Conservation (phyloP, 768 basidiomycete genomes). For the Tephrocybe sp. region DNA sequence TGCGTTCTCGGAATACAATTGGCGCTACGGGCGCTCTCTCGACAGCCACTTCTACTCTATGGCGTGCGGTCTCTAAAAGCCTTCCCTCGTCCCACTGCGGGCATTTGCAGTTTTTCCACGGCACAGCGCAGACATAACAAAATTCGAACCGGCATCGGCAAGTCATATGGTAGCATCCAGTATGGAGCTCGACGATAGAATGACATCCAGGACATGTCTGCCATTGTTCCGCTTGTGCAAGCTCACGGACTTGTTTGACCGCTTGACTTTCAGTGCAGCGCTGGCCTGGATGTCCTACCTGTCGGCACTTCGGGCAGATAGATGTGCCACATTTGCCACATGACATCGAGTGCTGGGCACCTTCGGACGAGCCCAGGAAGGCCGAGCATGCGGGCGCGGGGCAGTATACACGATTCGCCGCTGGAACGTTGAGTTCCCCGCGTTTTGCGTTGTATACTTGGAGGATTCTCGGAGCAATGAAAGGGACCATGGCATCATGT, state of each 20-base stretch:
- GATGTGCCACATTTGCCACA: slow-evolving; percentile 41
- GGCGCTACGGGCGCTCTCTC: slow-evolving; percentile 29
- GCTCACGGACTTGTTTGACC: slow-evolving; percentile 39
- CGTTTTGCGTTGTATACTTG: slow-evolving; percentile 11
- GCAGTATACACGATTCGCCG: slow-evolving; percentile 18
- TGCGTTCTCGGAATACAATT: slow-evolving; percentile 26
- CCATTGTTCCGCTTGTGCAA: slow-evolving; percentile 50
- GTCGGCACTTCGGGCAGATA: slow-evolving; percentile 53
- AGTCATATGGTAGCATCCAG: slow-evolving; percentile 68
- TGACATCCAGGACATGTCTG: slow-evolving; percentile 65
- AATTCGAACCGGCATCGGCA: slow-evolving; percentile 60
- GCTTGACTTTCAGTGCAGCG: slow-evolving; percentile 44
- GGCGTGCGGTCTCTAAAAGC: slow-evolving; percentile 32
- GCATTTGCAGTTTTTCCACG: slow-evolving; percentile 65
- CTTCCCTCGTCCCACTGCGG: slow-evolving; percentile 63
- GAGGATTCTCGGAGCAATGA: slow-evolving; percentile 4
- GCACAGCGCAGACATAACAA: slow-evolving; percentile 63
- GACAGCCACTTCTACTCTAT: slow-evolving; percentile 32
- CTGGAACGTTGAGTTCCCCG: slow-evolving; percentile 17
- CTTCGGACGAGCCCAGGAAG: slow-evolving; percentile 37
- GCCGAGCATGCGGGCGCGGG: slow-evolving; percentile 39
- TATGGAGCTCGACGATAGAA: slow-evolving; percentile 52
- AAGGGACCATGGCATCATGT: slow-evolving; percentile 15
- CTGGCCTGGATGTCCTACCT: slow-evolving; percentile 37
- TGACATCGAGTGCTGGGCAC: slow-evolving; percentile 15